These are phyloP conservation scores for Huntiella omanensis DNA, from an alignment of 2,329 filamentous ascomycete species.

Conservation along the genomic window DNA sequence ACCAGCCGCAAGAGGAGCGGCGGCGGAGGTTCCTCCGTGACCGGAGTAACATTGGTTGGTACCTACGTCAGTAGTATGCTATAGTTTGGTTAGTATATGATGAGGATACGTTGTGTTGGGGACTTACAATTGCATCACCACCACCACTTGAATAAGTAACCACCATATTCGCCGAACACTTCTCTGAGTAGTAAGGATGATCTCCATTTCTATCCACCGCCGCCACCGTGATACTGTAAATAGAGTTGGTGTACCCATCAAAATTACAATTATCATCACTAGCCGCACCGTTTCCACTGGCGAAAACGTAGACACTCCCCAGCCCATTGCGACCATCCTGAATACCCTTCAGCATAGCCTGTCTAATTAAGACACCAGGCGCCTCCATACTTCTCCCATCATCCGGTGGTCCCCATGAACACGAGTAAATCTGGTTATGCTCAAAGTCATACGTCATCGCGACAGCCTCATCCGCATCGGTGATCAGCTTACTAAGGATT, in stretches of 20 bases:
- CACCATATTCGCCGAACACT: slow-evolving; percentile 85
- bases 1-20: slow-evolving; percentile 79
- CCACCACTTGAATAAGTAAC: slow-evolving; percentile 92
- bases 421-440: slow-evolving; percentile 92
- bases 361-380: slow-evolving; percentile 70
- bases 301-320: slow-evolving; percentile 91
- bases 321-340: slow-evolving; percentile 69
- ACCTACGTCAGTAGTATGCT: slow-evolving; percentile 91
- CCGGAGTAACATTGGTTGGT: slow-evolving; percentile 54
- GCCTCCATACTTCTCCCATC: slow-evolving; percentile 89
- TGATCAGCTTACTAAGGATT: slow-evolving; percentile 79
- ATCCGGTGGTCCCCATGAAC: slow-evolving; percentile 93
- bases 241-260: slow-evolving; percentile 97
- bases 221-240: slow-evolving; percentile 94
- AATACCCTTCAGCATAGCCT: slow-evolving; percentile 79
- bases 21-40: slow-evolving; percentile 93
- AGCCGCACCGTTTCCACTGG: slow-evolving; percentile 78
- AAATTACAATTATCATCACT: slow-evolving; percentile 96
- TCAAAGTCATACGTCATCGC: slow-evolving; percentile 87
- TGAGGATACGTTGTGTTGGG: background rate
- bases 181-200: slow-evolving; percentile 94
- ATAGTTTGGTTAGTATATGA: background rate
- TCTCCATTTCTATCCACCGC: slow-evolving; percentile 70
- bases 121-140: slow-evolving; percentile 57
- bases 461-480: slow-evolving; percentile 77